Conservation (phyloP, 2,329 filamentous ascomycete genomes). For the Aphanoascus verrucosus region DNA sequence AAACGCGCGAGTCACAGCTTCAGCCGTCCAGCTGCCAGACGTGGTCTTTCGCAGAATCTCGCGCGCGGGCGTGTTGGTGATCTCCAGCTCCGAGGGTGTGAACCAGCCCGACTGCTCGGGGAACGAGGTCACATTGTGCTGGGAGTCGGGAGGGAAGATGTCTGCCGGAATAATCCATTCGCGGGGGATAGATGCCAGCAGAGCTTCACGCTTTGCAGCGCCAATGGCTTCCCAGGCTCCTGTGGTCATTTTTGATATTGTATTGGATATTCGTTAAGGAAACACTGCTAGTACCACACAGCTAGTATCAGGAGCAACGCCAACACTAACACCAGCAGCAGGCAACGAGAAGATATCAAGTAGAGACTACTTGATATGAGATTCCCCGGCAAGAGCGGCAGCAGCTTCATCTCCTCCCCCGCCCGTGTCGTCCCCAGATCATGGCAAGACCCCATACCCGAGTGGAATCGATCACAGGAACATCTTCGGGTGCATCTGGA, state of each 20-base stretch:
- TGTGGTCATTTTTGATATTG: slow-evolving; percentile 3
- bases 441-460: too few relatives aligned
- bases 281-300: too few relatives aligned
- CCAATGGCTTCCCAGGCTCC: slow-evolving; percentile 25
- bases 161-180: slow-evolving; percentile 30
- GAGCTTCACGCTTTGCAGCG: slow-evolving; percentile 30
- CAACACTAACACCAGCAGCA: too few relatives aligned
- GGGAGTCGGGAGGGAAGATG: slow-evolving; percentile 13
- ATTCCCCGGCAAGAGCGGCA: too few relatives aligned
- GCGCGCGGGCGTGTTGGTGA: slow-evolving; percentile 13
- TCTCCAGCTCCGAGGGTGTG: slow-evolving; percentile 14
- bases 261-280: too few relatives aligned
- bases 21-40: slow-evolving; percentile 17
- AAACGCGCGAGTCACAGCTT: slow-evolving; percentile 24
- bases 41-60: slow-evolving; percentile 15
- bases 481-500: too few relatives aligned
- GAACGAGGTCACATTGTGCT: slow-evolving; percentile 15
- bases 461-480: too few relatives aligned
- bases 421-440: too few relatives aligned
- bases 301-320: too few relatives aligned
- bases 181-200: slow-evolving; percentile 29
- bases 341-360: too few relatives aligned
- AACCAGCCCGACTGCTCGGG: slow-evolving; percentile 17
- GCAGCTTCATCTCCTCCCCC: too few relatives aligned
- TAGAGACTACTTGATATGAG: too few relatives aligned